Evolutionary conservation across 1,139 yeast species (phyloP), one percentile per base, ranked within the genome.

Genomic region (Candida sp.): DNA sequence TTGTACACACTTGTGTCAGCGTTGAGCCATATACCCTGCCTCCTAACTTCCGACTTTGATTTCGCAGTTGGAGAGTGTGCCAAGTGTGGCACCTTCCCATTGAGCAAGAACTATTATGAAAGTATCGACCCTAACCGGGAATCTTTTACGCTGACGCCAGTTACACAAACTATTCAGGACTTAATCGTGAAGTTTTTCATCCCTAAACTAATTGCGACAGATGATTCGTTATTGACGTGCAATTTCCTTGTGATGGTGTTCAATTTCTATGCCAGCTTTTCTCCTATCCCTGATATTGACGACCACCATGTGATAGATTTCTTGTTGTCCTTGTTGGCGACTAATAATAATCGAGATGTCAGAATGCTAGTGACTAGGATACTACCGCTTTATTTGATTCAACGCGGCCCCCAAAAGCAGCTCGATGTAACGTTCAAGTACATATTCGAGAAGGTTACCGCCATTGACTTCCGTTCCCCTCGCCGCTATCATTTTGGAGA

Each of bases 401-500:
- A 69, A 5, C 69, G 72, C 6, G 57, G 58, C 4, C 66, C 63
- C 42, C 78, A 78, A 25, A 55, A 60, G 4, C 9, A 32, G 0
- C 75, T 80, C 9, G 56, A 55, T 27, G 48, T 44, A 26, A 72
- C 69, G 44, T 78, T 80, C 55, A 72, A 73, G 42, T 46, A 55
- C 1, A 70, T 80, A 7, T 69, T 78, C 45, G 68, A 65, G 25
- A 63, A 58, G 12, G 52, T 80, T 1, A 68, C 73, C n/a, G 60
- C 69, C 3, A 73, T 80, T 46, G 68, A 68, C 25, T 75, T 75
- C 47, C 61, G 67, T 32, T 55, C 57, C 34, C 64, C 66, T 12
- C 58, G 55, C 5, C 58, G 64, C 4, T 54, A 51, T 27, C 78
- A 83, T 59, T 66, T 86, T 44, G 85, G 83, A 7, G 96, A 90